Base-by-base conservation (phyloP, 192 early-diverging fungal genomes). In the Backusella sp. region DNA sequence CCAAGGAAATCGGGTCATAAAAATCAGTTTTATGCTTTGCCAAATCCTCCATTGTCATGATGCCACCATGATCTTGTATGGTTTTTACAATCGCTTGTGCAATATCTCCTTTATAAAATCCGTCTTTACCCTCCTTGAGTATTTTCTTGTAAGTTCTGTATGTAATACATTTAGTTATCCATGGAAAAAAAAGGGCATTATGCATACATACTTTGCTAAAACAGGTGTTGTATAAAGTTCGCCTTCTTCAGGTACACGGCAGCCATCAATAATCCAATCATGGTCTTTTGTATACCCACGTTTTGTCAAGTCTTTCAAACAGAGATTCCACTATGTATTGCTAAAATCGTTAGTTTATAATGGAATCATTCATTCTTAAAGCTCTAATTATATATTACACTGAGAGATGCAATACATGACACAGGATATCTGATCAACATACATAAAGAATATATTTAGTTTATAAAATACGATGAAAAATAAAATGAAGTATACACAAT, bases 31-130 rank as follows among this genome's bases (percentile, higher is more conserved):
- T 68, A 73, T 95, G 94, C 0, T 56, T 37, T 8, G 53, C 76
- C 62, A 95, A 79, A 73, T 95, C 94, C 2, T 88, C 86, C 39
- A 91, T 85, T 2, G 86, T 84, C 86, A 95, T 80, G 1, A 90
- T 69, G 2, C 94, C 88, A 30, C 91, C 92, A 39, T 78, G 75
- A 8, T 68, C 73, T n/a, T 75, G 66, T 2, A 62, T 28, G 9
- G 56, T 62, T 14, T 62, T 28, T 62, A 62, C 23, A 62, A 23
- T 28, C 4, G 21, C 9, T 28, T 62, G 12, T 23, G 56, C 56
- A 28, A 62, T 28, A 2, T 62, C 23, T 3, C 56, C 23, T 62
- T 62, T 62, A 14, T 59, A 62, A 14, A 62, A 62, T 3, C 56
- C 56, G 9, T 62, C 23, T 11, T 62, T 62, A 26, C 56, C 56